Base-by-base conservation (phyloP, 768 basidiomycete species). In the Leucocoprinus birnbaumii region DNA sequence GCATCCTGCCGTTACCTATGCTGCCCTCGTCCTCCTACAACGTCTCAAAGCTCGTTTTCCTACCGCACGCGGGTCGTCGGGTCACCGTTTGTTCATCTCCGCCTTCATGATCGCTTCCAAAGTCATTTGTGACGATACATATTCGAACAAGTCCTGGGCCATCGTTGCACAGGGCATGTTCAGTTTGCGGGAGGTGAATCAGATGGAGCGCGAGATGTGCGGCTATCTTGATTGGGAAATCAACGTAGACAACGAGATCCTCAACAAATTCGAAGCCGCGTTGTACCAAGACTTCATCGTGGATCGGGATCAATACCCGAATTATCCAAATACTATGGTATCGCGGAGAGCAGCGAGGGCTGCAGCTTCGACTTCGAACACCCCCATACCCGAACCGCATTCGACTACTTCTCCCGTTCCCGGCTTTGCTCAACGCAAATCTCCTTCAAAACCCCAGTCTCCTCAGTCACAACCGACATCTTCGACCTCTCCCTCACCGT, bases 201-300 rank as follows among this genome's bases (percentile, higher is more conserved):
- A 95, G 77, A 94, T 95, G 93, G 94, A 95, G 74, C 75, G 92
- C 21, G 93, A 95, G 71, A 94, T 97, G 87, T 93, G 80, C 63
- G 77, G 83, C 14, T 98, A 98, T 65, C 75, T 99, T 42, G 94
- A 96, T 66, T 98, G 94, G 94, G 87, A 91, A 64, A 74, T 91
- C 6, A 89, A 85, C 41, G 86, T 91, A 49, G 88, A 90, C 49
- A 80, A 84, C 0, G 64, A 73, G 0, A 83, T 84, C 0, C 71
- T 91, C 0, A 59, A 63, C 3, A 82, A 80, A 37, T 91, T 91
- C 63, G 85, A 89, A 62, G 63, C 64, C 0, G 80, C 80, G 63
- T 80, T 89, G 0, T 74, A 74, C 31, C 73, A 73, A 9, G 89
- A 91, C 53, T 91, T 89, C 58, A 53, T 63, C 14, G 68, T 70